phyloP scores from a whole-genome alignment of 495 filamentous ascomycete species.

The Penicillium simplicissimum region DNA sequence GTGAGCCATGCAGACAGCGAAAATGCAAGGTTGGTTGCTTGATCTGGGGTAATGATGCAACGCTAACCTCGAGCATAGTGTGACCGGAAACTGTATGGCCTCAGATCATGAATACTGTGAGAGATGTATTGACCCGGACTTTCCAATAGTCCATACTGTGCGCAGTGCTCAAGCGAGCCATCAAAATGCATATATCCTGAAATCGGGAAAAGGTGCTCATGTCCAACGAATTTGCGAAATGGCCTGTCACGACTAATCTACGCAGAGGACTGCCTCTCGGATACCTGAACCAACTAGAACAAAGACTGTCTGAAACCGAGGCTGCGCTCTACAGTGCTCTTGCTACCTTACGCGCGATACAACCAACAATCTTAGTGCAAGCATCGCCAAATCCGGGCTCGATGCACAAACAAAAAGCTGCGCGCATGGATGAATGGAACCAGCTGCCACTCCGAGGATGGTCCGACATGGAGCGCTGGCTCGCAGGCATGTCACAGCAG shows the following conservation, averaged over 20 bases:
- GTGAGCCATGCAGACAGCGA: slow-evolving; percentile 30
- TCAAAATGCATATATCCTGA: slow-evolving; percentile 33
- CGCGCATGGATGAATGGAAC: slow-evolving; percentile 32
- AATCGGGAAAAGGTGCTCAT: slow-evolving; percentile 29
- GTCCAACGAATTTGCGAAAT: background rate
- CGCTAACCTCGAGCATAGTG: slow-evolving; percentile 22
- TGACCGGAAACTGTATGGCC: slow-evolving; percentile 30
- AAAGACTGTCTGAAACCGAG: slow-evolving; percentile 32
- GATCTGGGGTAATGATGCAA: background rate
- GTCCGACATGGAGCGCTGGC: slow-evolving; percentile 26
- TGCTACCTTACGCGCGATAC: slow-evolving; percentile 22
- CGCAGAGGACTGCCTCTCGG: slow-evolving; percentile 30
- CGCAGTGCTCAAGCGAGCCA: slow-evolving; percentile 31
- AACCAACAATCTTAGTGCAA: slow-evolving; percentile 12
- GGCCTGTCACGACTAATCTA: background rate
- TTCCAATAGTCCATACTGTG: slow-evolving; percentile 25
- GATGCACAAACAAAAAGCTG: slow-evolving; percentile 24
- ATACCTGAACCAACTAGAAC: slow-evolving; percentile 34
- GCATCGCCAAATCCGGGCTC: slow-evolving; percentile 18
- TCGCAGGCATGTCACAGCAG: slow-evolving; percentile 20
- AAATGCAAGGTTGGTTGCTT: slow-evolving; percentile 32
- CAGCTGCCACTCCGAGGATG: slow-evolving; percentile 27
- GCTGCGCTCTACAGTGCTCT: slow-evolving; percentile 31
- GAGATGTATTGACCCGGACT: background rate
- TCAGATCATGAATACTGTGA: background rate